A percentile compares a stretch with the other conserved stretches of the same genome.
Evolutionary conservation across 1,284 basidiomycete genomes (phyloP).

Genomic region (Ganoderma sinense): DNA sequence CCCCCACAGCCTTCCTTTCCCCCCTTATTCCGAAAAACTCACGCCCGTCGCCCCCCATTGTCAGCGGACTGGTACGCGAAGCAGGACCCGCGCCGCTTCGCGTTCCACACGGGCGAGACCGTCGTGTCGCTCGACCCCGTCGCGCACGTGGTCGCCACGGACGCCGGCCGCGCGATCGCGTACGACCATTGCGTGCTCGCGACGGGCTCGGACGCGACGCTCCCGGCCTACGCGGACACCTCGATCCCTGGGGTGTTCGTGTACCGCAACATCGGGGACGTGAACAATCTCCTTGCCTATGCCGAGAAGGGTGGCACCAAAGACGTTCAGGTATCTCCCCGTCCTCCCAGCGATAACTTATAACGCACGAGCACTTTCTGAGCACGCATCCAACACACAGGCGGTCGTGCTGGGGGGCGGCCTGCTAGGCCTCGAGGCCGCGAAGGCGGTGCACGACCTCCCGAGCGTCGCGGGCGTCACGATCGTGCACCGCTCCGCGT

Average conservation of each 20-base stretch:
- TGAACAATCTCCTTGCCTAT: conserved; percentile 68
- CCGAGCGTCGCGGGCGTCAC: conserved; percentile 50
- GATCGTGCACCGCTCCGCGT: conserved; percentile 68
- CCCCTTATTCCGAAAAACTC: not conserved
- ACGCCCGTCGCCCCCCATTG: not conserved
- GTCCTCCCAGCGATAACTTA: too few species aligned
- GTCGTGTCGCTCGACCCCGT: conserved; percentile 57
- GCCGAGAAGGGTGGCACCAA: conserved; percentile 53
- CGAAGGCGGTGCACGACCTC: conserved; percentile 76
- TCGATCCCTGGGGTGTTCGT: conserved; percentile 68
- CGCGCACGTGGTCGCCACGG: conserved; percentile 55
- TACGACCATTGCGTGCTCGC: conserved; percentile 76
- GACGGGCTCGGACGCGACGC: conserved; percentile 73
- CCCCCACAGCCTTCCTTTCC: not conserved
- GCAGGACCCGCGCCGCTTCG: conserved; percentile 60
- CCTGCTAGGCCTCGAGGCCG: conserved; percentile 77
- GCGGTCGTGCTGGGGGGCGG: conserved; percentile 78
- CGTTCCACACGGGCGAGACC: conserved; percentile 61
- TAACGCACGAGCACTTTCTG: too few species aligned
- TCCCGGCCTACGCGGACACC: conserved; percentile 68
- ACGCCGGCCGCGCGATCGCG: conserved; percentile 53
- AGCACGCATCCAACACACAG: too few species aligned
- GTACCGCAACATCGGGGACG: conserved; percentile 76
- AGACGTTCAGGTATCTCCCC: conserved; percentile 33
- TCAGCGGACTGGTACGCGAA: conserved; percentile 65